A percentile compares a stretch with the other conserved stretches of the same genome.
Conservation (phyloP, 371 early-diverging fungal genomes). For the Zychaea mexicana region DNA sequence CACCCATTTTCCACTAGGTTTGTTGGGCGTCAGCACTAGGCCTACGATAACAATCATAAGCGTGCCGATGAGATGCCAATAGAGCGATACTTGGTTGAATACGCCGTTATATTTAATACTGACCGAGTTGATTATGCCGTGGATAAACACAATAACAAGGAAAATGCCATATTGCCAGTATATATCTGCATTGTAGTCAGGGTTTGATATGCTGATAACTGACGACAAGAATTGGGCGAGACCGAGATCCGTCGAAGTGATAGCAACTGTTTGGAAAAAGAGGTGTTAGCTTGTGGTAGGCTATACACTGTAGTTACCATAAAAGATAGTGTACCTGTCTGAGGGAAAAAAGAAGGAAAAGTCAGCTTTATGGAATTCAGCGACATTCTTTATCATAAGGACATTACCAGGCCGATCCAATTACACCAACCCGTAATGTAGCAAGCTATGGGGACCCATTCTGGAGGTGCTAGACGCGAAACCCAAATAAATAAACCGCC, state of each 20-base stretch:
- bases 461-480: constrained; percentile 52
- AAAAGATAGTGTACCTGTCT: constrained; percentile 5
- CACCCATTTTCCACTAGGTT: constrained; percentile 36
- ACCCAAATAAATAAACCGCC: constrained; percentile 69
- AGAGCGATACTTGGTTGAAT: constrained; percentile 46
- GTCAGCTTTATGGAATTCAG: neutral
- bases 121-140: constrained; percentile 49
- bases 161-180: constrained; percentile 42
- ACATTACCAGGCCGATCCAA: constrained; percentile 57
- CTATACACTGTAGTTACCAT: too few species aligned
- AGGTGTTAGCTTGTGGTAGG: too few species aligned
- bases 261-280: constrained; percentile 32
- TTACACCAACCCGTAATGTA: constrained; percentile 63
- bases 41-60: constrained; percentile 36
- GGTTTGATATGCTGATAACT: constrained; percentile 46
- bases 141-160: constrained; percentile 40
- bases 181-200: constrained; percentile 31
- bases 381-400: constrained; percentile 10
- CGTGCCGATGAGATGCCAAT: constrained; percentile 45
- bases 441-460: constrained; percentile 58
- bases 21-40: constrained; percentile 37
- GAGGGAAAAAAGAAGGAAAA: neutral
- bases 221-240: constrained; percentile 56
- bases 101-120: constrained; percentile 44
- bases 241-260: constrained; percentile 56